Evolutionary conservation across 371 early-diverging fungal genomes (phyloP).

Genomic region (Mucor velutinosus): DNA sequence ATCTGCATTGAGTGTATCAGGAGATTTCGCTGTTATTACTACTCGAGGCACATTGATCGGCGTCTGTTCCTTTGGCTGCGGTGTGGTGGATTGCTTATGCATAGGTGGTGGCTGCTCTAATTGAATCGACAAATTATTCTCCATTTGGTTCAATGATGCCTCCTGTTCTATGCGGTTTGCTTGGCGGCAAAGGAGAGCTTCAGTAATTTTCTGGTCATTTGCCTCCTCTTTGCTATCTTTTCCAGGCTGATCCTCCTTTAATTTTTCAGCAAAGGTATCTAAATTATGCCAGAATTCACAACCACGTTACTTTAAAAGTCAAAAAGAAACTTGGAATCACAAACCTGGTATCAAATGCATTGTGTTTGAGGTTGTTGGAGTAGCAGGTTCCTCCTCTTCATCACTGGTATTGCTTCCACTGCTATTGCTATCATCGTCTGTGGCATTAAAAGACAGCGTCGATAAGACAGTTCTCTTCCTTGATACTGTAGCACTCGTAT

Average conservation of each 20-base stretch:
- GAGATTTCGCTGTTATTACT: background rate
- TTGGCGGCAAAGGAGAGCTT: background rate
- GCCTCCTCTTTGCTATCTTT: background rate
- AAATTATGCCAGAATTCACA: background rate
- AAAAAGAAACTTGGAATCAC: background rate
- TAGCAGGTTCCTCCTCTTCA: background rate
- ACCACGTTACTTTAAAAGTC: background rate
- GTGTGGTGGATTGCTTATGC: background rate
- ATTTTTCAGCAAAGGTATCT: background rate
- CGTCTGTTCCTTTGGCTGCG: background rate
- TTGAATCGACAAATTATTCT: background rate
- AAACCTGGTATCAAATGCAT: background rate
- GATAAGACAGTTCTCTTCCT: conserved; percentile 38
- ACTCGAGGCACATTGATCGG: background rate
- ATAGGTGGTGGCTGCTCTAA: background rate
- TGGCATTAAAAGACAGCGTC: conserved; percentile 9
- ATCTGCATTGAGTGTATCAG: background rate
- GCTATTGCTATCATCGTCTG: conserved; percentile 13
- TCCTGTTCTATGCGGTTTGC: background rate
- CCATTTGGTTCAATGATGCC: background rate
- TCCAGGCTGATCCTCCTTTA: background rate
- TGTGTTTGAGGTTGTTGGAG: background rate
- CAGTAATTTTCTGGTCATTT: background rate
- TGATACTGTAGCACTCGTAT: conserved; percentile 1
- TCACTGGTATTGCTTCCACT: background rate